Conservation (phyloP, 2,329 filamentous ascomycete genomes). For the Alternaria atra region DNA sequence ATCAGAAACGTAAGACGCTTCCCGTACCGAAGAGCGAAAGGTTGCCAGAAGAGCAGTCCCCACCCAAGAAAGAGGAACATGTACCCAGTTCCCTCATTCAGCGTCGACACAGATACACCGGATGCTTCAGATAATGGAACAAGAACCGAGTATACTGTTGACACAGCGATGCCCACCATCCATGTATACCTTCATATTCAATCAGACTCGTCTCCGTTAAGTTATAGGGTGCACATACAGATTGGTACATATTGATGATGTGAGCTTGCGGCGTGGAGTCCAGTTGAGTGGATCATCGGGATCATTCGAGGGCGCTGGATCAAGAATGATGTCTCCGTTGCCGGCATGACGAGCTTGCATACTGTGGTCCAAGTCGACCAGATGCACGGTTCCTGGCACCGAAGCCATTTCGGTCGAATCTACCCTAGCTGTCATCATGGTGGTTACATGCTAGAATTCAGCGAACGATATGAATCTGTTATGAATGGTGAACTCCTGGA, state of each 20-base stretch:
- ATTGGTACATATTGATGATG: conserved; percentile 35
- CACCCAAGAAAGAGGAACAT: conserved; percentile 64
- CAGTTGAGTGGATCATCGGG: conserved; percentile 50
- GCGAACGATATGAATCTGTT: neutral
- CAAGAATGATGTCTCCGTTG: conserved; percentile 53
- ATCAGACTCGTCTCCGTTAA: conserved; percentile 5
- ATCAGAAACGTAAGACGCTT: conserved; percentile 60
- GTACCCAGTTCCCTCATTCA: conserved; percentile 62
- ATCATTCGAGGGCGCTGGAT: conserved; percentile 49
- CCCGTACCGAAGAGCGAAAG: conserved; percentile 63
- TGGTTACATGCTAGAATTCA: neutral
- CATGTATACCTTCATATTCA: conserved; percentile 59
- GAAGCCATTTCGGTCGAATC: neutral
- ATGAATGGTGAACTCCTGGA: neutral
- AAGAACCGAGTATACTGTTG: conserved; percentile 62
- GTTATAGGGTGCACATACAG: conserved; percentile 15
- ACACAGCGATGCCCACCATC: conserved; percentile 59
- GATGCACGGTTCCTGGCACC: conserved; percentile 55
- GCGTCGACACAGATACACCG: conserved; percentile 54
- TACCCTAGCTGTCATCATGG: conserved; percentile 12
- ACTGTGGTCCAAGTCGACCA: conserved; percentile 53
- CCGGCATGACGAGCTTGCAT: conserved; percentile 49
- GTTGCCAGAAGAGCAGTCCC: conserved; percentile 63
- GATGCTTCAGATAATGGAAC: conserved; percentile 59
- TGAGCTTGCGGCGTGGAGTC: conserved; percentile 39